A percentile compares a stretch with the other conserved stretches of the same genome.
These are phyloP conservation scores for Wickerhamomyces canadensis DNA, from an alignment of 805 yeast species.

Conservation along the genomic window DNA sequence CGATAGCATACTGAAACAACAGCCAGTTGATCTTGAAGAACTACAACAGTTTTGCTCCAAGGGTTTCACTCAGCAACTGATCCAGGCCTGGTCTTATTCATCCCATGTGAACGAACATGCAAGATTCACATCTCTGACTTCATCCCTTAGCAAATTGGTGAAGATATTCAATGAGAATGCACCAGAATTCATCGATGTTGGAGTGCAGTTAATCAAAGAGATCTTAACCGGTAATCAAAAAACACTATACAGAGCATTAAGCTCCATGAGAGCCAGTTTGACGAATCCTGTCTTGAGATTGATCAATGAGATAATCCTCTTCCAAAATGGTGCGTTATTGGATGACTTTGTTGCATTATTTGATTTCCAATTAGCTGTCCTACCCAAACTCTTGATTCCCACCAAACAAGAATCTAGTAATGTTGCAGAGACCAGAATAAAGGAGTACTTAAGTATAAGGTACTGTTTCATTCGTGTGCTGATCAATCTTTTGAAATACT, in stretches of 20 bases:
- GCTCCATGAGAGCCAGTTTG: conserved; percentile 46
- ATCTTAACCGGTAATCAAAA: conserved; percentile 54
- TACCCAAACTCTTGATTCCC: conserved; percentile 60
- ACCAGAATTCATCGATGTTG: conserved; percentile 19
- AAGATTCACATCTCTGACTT: conserved; percentile 40
- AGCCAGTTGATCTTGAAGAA: conserved; percentile 7
- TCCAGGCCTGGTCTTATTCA: conserved; percentile 43
- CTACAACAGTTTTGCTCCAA: conserved; percentile 28
- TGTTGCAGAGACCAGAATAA: conserved; percentile 27
- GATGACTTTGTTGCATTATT: conserved; percentile 59
- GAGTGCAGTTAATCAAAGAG: conserved; percentile 40
- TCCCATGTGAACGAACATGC: conserved; percentile 46
- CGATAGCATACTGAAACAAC: not conserved
- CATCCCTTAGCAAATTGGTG: conserved; percentile 34
- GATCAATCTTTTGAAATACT: conserved; percentile 41
- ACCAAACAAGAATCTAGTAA: conserved; percentile 40
- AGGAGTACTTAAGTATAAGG: conserved; percentile 45
- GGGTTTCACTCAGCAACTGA: conserved; percentile 30
- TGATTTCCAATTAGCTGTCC: conserved; percentile 56
- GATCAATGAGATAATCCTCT: conserved; percentile 45
- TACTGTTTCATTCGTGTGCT: conserved; percentile 56
- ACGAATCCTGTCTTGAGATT: conserved; percentile 61
- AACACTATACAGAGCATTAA: conserved; percentile 62
- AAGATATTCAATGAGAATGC: conserved; percentile 11
- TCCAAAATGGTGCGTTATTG: conserved; percentile 42